Evolutionary conservation across 2,329 filamentous ascomycete species (phyloP), one percentile per base, ranked within the genome.

Genomic region (Exophiala dermatitidis): DNA sequence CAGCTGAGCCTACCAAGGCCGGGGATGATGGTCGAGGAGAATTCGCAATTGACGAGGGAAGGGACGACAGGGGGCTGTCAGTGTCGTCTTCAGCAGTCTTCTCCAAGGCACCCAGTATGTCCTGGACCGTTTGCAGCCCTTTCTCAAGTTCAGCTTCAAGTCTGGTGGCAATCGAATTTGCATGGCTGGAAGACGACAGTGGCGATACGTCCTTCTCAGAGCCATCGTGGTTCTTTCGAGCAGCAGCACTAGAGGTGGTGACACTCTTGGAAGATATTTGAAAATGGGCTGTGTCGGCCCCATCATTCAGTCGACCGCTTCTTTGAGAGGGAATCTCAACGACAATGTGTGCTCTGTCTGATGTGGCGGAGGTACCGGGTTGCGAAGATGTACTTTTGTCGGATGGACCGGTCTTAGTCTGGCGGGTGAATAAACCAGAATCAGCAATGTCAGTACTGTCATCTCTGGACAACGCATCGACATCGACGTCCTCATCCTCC

Each of bases 401-500:
- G 43, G 26, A 28, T 30, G 12, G n/a, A 28, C 41, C 28, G 6
- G 41, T 26, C 34, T 38, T 9, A 43, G 45, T 9, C 19, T 32
- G 50, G 19, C 30, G 34, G 29, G 36, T 12, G 43, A 26, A 34
- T 36, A n/a, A 8, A 12, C 9, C 46, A 12, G 29, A n/a, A 7
- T 52, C 33, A 38, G 12, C 33, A n/a, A 26, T 44, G 6, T 28
- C 38, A 29, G 33, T 36, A 29, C 40, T 42, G 46, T 6, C 50
- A 41, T 42, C 31, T 38, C 36, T 57, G 36, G 53, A 60, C 5
- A 58, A 28, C 19, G 64, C 61, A 52, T 70, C 65, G 44, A 64
- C 69, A 30, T 72, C 71, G 43, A 70, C 65, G 46, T 68, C 69
- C 45, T 71, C 71, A 45, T 72, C 72, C 19, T 73, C 71, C 32